Evolutionary conservation across 257 asterid genomes (phyloP), one percentile per base, ranked within the genome.

Genomic region (Solanum pinnatisectum): DNA sequence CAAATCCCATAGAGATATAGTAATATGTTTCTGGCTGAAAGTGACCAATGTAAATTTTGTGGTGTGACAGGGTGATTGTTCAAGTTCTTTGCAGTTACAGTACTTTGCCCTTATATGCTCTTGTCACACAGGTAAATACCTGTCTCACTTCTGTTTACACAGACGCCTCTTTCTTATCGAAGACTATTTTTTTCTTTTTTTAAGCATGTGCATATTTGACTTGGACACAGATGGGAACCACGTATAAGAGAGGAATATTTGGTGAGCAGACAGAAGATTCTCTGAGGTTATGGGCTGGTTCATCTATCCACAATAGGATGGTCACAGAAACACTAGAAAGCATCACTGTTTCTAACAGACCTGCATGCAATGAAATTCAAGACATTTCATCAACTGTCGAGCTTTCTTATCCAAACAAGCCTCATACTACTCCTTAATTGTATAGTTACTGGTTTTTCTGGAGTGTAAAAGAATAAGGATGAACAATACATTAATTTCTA

Each of bases 181-280:
- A 8, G 25, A 56, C 11, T 56, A 7, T 0, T 8, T 20, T 59
- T 0, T 20, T 8, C n/a, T 52, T 52, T 52, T 52, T 46, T 79
- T 40, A 16, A 72, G 1, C 18, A 18, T 81, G 25, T 81, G 8
- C 42, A 81, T 46, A 49, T 46, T 49, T 81, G 70, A 49, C 42
- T 56, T 27, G 9, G 30, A 86, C 87, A 88, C 92, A 96, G 99
- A 96, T 96, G 99, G 98, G 98, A 14, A 94, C 93, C 89, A 88
- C 79, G 91, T 96, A 94, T 56, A 95, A 94, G 91, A 87, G 90
- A 87, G 95, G 95, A 10, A 42, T 96, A 32, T 95, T 96, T 56
- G 88, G 90, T 7, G 87, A 90, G 36, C 78, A 18, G 11, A 84
- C 30, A 5, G 88, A 86, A 6, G 90, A 10, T 1, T 79, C 87